Base-by-base conservation (phyloP, 2,329 filamentous ascomycete species). In the Coniochaeta sp. region DNA sequence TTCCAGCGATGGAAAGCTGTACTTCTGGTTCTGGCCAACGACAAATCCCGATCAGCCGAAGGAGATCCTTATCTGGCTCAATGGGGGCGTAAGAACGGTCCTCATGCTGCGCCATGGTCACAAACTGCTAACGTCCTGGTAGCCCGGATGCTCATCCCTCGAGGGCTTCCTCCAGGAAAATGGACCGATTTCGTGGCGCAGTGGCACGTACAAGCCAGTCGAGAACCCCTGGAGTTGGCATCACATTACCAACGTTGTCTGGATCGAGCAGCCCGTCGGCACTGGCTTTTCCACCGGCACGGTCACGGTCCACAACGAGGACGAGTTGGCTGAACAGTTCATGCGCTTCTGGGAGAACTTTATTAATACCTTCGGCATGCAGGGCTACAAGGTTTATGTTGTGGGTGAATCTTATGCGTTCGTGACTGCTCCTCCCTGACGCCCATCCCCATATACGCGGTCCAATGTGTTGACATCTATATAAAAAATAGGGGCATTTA, bases 321-420 rank as follows among this genome's bases (percentile, higher is more conserved):
- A 82, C 28, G 87, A 90, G 63, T 78, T 88, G 4, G 87, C 88
- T 0, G 71, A 75, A 19, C 81, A 91, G 62, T 90, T 92, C 70
- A 76, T 89, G 9, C 87, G 88, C 40, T 93, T 91, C 74, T 90
- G 86, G 79, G 84, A 85, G 72, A 89, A 90, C 72, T 91, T 90
- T 63, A 74, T 90, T 59, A 77, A 89, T 24, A 84, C 85, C 0
- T 91, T 91, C 64, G 76, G 73, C 8, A 76, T 89, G 65, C 78
- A 87, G 30, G 79, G 80, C 16, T 82, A 80, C 64, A 87, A 87
- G 61, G 80, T 90, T 7, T 92, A 87, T 70, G 81, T 93, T 60
- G 82, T 87, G 0, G 89, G 88, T 12, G 88, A 89, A 68, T 85
- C 80, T 0, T 90, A 88, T 66, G 87, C 81, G 60, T 61, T 19